Percentiles rank a stretch among this genome's conserved stretches.
Evolutionary conservation across 2,329 filamentous ascomycete genomes (phyloP).

Genomic region (Aspergillus thermomutatus): DNA sequence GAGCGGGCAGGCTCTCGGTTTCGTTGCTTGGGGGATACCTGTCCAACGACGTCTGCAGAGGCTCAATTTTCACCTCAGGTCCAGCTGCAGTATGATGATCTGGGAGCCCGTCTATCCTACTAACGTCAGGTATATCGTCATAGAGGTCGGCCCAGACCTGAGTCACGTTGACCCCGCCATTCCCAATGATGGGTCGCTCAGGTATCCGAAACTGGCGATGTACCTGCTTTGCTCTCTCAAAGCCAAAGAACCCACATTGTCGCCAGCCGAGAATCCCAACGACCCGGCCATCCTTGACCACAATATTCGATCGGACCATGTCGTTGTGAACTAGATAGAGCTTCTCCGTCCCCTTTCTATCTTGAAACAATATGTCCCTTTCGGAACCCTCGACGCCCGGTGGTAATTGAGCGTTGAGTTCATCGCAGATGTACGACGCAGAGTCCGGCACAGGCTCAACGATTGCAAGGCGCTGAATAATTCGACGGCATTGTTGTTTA

Average conservation of each 20-base stretch:
- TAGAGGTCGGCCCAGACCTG: slow-evolving; percentile 37
- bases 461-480: slow-evolving; percentile 26
- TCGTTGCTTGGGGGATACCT: slow-evolving; percentile 26
- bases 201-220: slow-evolving; percentile 32
- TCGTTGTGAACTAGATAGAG: slow-evolving; percentile 37
- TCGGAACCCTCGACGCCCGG: slow-evolving; percentile 25
- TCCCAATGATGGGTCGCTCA: slow-evolving; percentile 9
- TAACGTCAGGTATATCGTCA: slow-evolving; percentile 20
- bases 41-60: slow-evolving; percentile 26
- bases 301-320: slow-evolving; percentile 35
- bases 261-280: slow-evolving; percentile 40
- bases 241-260: slow-evolving; percentile 39
- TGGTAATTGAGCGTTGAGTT: slow-evolving; percentile 28
- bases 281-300: slow-evolving; percentile 35
- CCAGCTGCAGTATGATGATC: slow-evolving; percentile 17
- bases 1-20: slow-evolving; percentile 22
- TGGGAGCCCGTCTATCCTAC: slow-evolving; percentile 9
- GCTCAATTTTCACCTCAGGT: slow-evolving; percentile 36
- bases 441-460: slow-evolving; percentile 23
- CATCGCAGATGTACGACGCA: slow-evolving; percentile 34
- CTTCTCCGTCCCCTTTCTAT: slow-evolving; percentile 22
- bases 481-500: slow-evolving; percentile 36
- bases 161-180: slow-evolving; percentile 13
- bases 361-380: slow-evolving; percentile 31
- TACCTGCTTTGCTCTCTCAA: slow-evolving; percentile 29